phyloP scores from a whole-genome alignment of 2,329 filamentous ascomycete species.

The Orbilia ellipsospora region DNA sequence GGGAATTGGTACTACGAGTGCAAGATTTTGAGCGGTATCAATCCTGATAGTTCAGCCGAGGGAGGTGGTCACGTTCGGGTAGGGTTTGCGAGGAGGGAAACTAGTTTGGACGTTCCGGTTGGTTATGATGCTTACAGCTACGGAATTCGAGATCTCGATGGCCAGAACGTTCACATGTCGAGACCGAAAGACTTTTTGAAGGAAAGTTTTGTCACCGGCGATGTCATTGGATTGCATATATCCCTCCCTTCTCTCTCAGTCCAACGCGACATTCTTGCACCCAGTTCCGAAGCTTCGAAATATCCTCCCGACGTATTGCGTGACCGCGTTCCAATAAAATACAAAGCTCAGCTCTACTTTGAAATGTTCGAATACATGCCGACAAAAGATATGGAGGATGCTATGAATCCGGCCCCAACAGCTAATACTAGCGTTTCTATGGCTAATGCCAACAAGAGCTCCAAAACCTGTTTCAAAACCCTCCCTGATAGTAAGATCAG shows the following conservation, averaged over 20 bases:
- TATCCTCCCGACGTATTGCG: conserved; percentile 84
- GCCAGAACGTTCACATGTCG: conserved; percentile 93
- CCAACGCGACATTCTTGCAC: conserved; percentile 77
- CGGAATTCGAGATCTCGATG: conserved; percentile 86
- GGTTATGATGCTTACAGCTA: conserved; percentile 95
- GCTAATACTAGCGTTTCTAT: conserved; percentile 54
- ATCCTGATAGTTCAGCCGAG: conserved; percentile 45
- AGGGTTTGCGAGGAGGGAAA: conserved; percentile 83
- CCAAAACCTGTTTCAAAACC: conserved; percentile 55
- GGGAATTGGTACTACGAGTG: conserved; percentile 95
- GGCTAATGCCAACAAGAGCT: conserved; percentile 20
- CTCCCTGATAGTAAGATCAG: conserved; percentile 82
- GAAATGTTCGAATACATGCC: conserved; percentile 90
- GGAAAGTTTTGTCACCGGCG: conserved; percentile 72
- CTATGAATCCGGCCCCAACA: conserved; percentile 74
- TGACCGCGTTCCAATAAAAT: conserved; percentile 92
- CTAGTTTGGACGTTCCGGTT: conserved; percentile 78
- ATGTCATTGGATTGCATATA: conserved; percentile 94
- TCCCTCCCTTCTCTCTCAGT: conserved; percentile 84
- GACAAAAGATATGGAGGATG: conserved; percentile 86
- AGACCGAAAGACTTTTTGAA: conserved; percentile 89
- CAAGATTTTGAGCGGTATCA: conserved; percentile 81
- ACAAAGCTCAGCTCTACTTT: conserved; percentile 93
- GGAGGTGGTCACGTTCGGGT: conserved; percentile 77
- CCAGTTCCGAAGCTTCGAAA: conserved; percentile 65